Percentiles rank a stretch among this genome's conserved stretches.
These are phyloP conservation scores for Tanozyma kutaoensis DNA, from an alignment of 805 yeast genomes.

Conservation along the genomic window DNA sequence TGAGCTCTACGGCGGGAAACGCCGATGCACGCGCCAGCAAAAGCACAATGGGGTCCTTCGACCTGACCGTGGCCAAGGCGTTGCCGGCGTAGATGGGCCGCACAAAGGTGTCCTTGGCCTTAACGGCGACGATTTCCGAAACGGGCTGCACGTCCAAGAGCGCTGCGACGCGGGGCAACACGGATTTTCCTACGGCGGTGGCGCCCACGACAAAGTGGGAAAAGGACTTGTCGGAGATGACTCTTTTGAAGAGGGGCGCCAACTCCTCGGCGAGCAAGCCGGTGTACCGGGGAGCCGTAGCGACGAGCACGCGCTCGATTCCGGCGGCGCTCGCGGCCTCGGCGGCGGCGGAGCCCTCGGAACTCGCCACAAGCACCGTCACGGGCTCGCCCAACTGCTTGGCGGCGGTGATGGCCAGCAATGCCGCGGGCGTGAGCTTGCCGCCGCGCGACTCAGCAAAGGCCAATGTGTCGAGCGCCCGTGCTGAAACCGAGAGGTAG, in stretches of 20 bases:
- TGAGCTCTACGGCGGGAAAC: constrained; percentile 29
- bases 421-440: constrained; percentile 49
- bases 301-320: constrained; percentile 14
- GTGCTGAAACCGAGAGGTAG: too few relatives aligned
- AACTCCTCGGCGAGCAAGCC: constrained; percentile 71
- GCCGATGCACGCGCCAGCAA: constrained; percentile 81
- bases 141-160: constrained; percentile 77
- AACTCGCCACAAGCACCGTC: constrained; percentile 66
- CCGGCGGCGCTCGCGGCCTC: constrained; percentile 23
- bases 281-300: constrained; percentile 45
- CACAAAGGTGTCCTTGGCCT: constrained; percentile 56
- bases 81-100: constrained; percentile 97
- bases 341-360: constrained; percentile 35
- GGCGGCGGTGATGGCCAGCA: constrained; percentile 72
- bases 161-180: constrained; percentile 82
- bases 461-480: constrained; percentile 71
- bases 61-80: constrained; percentile 70
- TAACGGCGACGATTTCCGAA: constrained; percentile 65
- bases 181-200: constrained; percentile 77
- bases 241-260: constrained; percentile 48
- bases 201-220: constrained; percentile 73
- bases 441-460: constrained; percentile 54
- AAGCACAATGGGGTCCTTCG: constrained; percentile 51
- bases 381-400: constrained; percentile 60
- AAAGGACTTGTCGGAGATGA: constrained; percentile 30